phyloP scores from a whole-genome alignment of 2,329 filamentous ascomycete species.

The Endoconidiophora polonica region DNA sequence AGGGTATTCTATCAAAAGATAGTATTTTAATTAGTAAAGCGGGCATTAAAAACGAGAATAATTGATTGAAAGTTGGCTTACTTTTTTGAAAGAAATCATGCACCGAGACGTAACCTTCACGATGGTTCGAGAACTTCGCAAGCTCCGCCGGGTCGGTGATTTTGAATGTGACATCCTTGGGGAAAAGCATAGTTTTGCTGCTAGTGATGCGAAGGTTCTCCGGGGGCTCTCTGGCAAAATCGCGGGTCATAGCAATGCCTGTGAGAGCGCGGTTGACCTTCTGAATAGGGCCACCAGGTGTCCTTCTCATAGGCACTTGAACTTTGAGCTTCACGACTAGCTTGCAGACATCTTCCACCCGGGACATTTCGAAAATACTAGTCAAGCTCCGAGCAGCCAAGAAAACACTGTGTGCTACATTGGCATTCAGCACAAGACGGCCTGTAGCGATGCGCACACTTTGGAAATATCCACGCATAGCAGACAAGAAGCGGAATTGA shows the following conservation, averaged over 20 bases:
- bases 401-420: constrained; percentile 38
- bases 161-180: constrained; percentile 17
- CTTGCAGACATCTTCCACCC: constrained; percentile 31
- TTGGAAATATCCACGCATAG: constrained; percentile 37
- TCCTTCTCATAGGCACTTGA: constrained; percentile 6
- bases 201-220: constrained; percentile 1
- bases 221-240: background rate
- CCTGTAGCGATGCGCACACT: constrained; percentile 37
- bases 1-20: constrained; percentile 20
- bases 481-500: constrained; percentile 18
- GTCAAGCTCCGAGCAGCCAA: constrained; percentile 14
- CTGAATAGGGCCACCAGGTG: background rate
- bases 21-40: background rate
- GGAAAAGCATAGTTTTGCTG: background rate
- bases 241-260: constrained; percentile 2
- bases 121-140: constrained; percentile 17
- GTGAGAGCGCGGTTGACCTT: constrained; percentile 1
- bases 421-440: constrained; percentile 36
- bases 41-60: background rate
- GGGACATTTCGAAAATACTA: constrained; percentile 2
- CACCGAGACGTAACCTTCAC: constrained; percentile 22
- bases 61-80: constrained; percentile 17
- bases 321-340: constrained; percentile 21
- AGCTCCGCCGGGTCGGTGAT: constrained; percentile 20
- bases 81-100: constrained; percentile 28